phyloP scores from a whole-genome alignment of 2,329 filamentous ascomycete genomes.

The Scedosporium aurantiacum region DNA sequence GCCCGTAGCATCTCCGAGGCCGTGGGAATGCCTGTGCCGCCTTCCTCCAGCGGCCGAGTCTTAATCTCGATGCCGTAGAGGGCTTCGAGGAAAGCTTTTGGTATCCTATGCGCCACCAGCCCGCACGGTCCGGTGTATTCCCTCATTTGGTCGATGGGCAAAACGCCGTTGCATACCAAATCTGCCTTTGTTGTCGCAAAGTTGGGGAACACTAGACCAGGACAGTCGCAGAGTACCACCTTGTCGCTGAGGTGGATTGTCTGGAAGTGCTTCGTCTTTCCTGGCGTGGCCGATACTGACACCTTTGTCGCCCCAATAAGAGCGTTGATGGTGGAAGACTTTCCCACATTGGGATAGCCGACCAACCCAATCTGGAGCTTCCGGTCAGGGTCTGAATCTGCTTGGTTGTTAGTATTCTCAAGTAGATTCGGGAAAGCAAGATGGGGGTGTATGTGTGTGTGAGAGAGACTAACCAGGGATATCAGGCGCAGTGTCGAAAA shows the following conservation, averaged over 20 bases:
- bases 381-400: conserved; percentile 28
- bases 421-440: background rate
- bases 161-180: conserved; percentile 84
- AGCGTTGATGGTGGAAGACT: conserved; percentile 98
- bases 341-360: conserved; percentile 97
- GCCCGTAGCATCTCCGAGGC: conserved; percentile 75
- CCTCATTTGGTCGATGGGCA: conserved; percentile 92
- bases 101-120: conserved; percentile 75
- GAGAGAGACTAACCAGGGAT: conserved; percentile 33
- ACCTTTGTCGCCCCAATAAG: conserved; percentile 98
- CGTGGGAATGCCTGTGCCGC: conserved; percentile 77
- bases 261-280: conserved; percentile 99
- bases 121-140: conserved; percentile 82
- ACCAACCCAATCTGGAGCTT: conserved; percentile 90
- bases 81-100: conserved; percentile 79
- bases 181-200: conserved; percentile 95
- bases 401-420: conserved; percentile 9
- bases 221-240: conserved; percentile 92
- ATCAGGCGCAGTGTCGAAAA: conserved; percentile 58
- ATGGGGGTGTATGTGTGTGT: background rate
- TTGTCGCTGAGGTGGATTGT: conserved; percentile 87
- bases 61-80: conserved; percentile 87
- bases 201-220: conserved; percentile 96
- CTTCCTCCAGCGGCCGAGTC: conserved; percentile 75
- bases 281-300: conserved; percentile 90